Percentiles rank a stretch among this genome's conserved stretches.
These are phyloP conservation scores for Guillardia theta DNA, from an alignment of 78 protist species.

Conservation along the genomic window DNA sequence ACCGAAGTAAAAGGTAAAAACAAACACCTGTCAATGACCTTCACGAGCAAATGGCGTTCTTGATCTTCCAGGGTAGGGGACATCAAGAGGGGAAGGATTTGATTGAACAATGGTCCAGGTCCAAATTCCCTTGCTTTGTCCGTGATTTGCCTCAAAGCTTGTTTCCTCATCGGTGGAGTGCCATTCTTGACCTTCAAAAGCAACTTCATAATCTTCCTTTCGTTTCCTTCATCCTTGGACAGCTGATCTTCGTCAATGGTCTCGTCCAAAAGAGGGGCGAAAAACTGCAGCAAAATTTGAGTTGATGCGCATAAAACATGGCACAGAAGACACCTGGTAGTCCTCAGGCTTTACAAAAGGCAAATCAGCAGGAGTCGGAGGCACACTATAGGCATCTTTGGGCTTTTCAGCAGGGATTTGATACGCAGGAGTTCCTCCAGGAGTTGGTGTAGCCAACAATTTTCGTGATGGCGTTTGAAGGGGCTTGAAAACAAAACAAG, in stretches of 20 bases:
- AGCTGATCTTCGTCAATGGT: conserved; percentile 20
- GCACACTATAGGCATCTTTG: not conserved
- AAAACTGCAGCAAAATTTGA: too few species aligned
- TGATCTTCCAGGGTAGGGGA: conserved; percentile 95
- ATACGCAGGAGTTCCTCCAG: conserved; percentile 62
- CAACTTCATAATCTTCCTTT: conserved; percentile 88
- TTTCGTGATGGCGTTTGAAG: not conserved
- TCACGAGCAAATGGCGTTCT: conserved; percentile 97
- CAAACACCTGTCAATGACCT: conserved; percentile 90
- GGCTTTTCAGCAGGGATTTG: conserved; percentile 52
- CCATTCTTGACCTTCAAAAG: conserved; percentile 96
- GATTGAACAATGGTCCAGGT: conserved; percentile 93
- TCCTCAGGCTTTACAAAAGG: conserved; percentile 95
- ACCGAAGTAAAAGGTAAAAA: not conserved
- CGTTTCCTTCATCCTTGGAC: conserved; percentile 79
- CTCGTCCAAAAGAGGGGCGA: not conserved
- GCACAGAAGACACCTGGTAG: too few species aligned
- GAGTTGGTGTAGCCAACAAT: not conserved
- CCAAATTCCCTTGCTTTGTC: conserved; percentile 96
- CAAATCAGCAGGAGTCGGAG: conserved; percentile 60
- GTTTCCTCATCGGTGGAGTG: conserved; percentile 95
- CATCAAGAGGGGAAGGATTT: conserved; percentile 91
- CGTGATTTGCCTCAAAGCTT: conserved; percentile 87
- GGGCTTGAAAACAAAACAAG: too few species aligned
- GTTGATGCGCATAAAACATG: too few species aligned